Base-by-base conservation (phyloP, 2,329 filamentous ascomycete species). In the Cladosporium cucumerinum region DNA sequence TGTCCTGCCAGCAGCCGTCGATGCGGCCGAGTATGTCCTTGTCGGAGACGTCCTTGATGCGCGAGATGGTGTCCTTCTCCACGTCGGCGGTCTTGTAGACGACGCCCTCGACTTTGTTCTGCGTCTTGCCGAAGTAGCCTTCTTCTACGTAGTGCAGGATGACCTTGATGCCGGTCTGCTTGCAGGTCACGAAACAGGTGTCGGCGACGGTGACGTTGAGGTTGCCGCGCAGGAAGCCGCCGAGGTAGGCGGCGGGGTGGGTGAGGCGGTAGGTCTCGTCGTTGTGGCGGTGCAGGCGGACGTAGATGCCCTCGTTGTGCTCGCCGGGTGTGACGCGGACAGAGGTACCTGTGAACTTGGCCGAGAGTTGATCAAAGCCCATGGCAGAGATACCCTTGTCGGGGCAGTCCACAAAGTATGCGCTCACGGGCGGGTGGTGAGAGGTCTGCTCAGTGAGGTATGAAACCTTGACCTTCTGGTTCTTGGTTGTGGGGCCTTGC, bases 381-480 rank as follows among this genome's bases (percentile, higher is more conserved):
- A 90, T 86, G 18, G 95, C 95, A 43, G 87, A 87, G 69, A 99
- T 85, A 30, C 94, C 95, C 75, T 92, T 93, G 70, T 96, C 91
- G 0, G 93, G 93, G 75, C 95, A 99, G 74, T 93, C 89, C 69
- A 97, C 89, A 77, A 91, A 94, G 78, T 96, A 99, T 16, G 95
- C 95, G 71, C 94, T 98, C 69, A 99, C 94, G 11, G 95, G 95
- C 36, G 95, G 95, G 78, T 99, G 95, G 74, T 99, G 95, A 8
- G 93, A 97, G 10, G 95, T 99, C 80, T 99, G 95, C 79, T 99
- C 95, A 28, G 95, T 98, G 66, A 99, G 84, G 76, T 96, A 99
- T 11, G 93, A 97, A 71, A 99, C 87, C 71, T 89, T 91, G 71
- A 97, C 85, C 30, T 83, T 84, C 70, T 80, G 72, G 64, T 72